Percentiles rank a stretch among this genome's conserved stretches.
Evolutionary conservation across 2,329 filamentous ascomycete species (phyloP).

Genomic region (Cryphonectria parasitica): DNA sequence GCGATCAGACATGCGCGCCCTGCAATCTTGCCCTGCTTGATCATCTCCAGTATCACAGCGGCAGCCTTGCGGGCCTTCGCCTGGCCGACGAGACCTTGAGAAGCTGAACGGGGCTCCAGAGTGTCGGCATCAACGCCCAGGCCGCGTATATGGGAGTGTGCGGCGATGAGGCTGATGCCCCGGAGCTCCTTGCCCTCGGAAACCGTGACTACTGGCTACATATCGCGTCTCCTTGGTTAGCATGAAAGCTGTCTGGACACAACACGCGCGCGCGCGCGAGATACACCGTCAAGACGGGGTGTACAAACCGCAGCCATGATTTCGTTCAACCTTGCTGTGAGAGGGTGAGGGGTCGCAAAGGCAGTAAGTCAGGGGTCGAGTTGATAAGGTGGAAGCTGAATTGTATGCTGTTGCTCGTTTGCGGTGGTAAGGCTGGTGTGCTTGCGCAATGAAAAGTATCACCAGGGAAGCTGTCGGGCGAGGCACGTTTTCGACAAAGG

Average conservation of each 20-base stretch:
- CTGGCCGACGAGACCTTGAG: slow-evolving; percentile 94
- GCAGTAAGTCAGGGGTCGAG: background rate
- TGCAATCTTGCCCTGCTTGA: slow-evolving; percentile 97
- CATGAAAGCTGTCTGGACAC: background rate
- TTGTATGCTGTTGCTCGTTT: background rate
- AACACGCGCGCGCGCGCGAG: slow-evolving; percentile 11
- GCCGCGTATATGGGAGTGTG: slow-evolving; percentile 96
- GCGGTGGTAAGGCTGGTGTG: background rate
- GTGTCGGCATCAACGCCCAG: slow-evolving; percentile 92
- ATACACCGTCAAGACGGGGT: slow-evolving; percentile 1
- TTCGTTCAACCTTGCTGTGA: background rate
- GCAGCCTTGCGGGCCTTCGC: slow-evolving; percentile 96
- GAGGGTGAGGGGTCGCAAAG: background rate
- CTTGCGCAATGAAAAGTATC: background rate
- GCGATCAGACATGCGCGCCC: slow-evolving; percentile 93
- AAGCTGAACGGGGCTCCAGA: slow-evolving; percentile 80
- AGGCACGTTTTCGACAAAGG: background rate
- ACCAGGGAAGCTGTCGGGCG: background rate
- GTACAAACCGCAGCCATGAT: slow-evolving; percentile 31
- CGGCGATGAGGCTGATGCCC: slow-evolving; percentile 95
- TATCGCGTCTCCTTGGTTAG: slow-evolving; percentile 22
- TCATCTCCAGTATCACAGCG: slow-evolving; percentile 96
- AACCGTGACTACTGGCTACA: slow-evolving; percentile 71
- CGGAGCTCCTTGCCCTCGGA: slow-evolving; percentile 95
- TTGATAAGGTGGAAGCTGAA: background rate